Base-by-base conservation (phyloP, 2,329 filamentous ascomycete species). In the Emergomyces pasteurianus region DNA sequence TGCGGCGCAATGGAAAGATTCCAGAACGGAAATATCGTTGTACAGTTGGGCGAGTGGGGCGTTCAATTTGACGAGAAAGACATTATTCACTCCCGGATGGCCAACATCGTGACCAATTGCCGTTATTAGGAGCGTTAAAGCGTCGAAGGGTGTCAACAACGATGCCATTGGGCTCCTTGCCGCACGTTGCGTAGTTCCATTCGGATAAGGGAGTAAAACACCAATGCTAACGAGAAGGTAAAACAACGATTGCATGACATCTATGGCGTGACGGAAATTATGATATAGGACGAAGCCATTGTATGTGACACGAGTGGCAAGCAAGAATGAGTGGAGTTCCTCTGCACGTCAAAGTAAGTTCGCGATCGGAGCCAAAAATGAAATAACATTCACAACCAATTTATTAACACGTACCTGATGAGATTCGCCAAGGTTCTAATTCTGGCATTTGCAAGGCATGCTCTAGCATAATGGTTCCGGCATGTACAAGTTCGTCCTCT, bases 81-180 rank as follows among this genome's bases (percentile, higher is more conserved):
- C 91, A 72, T 99, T 99, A 77, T 97, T 99, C 69, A 99, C 94
- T 60, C 94, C 94, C 0, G 94, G 94, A 71, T 99, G 94, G 26
- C 94, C 94, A 46, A 97, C 94, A 72, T 99, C 94, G 68, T 99
- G 94, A 49, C 94, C 94, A 69, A 99, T 95, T n/a, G 94, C 94
- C 9, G 92, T 92, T 65, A 97, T 87, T 53, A 99, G 81, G 2
- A 99, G 81, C 0, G 91, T 92, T 59, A 99, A 80, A 5, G 89
- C 89, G 73, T 97, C 92, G 65, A 95, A 90, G 0, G 92, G 91
- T 56, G 83, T 82, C n/a, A 99, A 78, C 28, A 97, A 79, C 52
- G 81, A 78, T 2, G 88, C 89, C 54, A 96, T 83, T 0, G 87
- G 83, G 1, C 83, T 89, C 83, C 63, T 77, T 0, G 69, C 64